These are phyloP conservation scores for Cytospora mali DNA, from an alignment of 2,329 filamentous ascomycete genomes.

Conservation along the genomic window DNA sequence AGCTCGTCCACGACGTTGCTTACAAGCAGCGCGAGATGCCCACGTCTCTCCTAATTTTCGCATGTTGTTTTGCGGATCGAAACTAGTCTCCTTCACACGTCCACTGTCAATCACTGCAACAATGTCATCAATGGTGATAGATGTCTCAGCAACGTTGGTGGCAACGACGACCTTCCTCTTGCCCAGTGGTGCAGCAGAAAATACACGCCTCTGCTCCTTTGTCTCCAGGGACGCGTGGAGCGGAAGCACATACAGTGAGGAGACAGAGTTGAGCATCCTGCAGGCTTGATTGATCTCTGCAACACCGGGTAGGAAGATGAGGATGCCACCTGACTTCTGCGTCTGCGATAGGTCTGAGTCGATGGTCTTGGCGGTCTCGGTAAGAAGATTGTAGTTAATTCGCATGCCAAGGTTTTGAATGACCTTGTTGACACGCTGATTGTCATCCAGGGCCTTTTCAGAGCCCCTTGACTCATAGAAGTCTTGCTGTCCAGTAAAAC, in stretches of 20 bases:
- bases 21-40: slow-evolving; percentile 91
- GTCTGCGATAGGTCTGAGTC: slow-evolving; percentile 70
- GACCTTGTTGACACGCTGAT: slow-evolving; percentile 59
- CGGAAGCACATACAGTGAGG: slow-evolving; percentile 74
- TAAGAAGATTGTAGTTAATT: slow-evolving; percentile 89
- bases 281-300: slow-evolving; percentile 87
- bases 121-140: slow-evolving; percentile 97
- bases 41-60: slow-evolving; percentile 91
- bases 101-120: slow-evolving; percentile 95
- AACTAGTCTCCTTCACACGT: slow-evolving; percentile 94
- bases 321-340: slow-evolving; percentile 76
- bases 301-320: slow-evolving; percentile 94
- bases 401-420: slow-evolving; percentile 76
- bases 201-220: slow-evolving; percentile 84
- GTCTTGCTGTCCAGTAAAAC: slow-evolving; percentile 60
- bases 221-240: slow-evolving; percentile 92
- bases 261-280: slow-evolving; percentile 64
- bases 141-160: slow-evolving; percentile 97
- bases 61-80: slow-evolving; percentile 90
- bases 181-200: slow-evolving; percentile 72
- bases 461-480: slow-evolving; percentile 50
- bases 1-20: slow-evolving; percentile 89
- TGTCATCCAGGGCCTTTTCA: slow-evolving; percentile 43
- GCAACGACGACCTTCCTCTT: slow-evolving; percentile 92
- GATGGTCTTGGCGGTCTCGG: slow-evolving; percentile 78